Percentiles rank a stretch among this genome's conserved stretches.
phyloP scores from a whole-genome alignment of 2,329 filamentous ascomycete genomes.

The Alternaria gaisen region DNA sequence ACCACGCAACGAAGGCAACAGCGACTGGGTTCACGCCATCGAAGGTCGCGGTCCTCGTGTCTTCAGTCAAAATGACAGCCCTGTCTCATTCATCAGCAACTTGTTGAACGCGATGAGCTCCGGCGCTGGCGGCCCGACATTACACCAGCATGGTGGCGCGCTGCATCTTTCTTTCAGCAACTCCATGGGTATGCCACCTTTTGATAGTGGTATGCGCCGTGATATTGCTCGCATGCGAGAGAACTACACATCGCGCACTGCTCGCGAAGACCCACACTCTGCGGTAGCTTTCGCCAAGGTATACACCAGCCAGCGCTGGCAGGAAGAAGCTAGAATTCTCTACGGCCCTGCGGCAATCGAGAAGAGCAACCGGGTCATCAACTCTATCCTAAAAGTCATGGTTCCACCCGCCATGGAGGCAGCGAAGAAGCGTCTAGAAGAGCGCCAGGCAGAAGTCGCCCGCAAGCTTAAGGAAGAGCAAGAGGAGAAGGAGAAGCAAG shows the following conservation, averaged over 20 bases:
- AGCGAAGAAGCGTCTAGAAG: constrained; percentile 75
- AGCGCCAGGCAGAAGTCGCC: constrained; percentile 77
- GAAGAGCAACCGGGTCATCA: constrained; percentile 72
- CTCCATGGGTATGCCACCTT: constrained; percentile 42
- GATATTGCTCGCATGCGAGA: constrained; percentile 46
- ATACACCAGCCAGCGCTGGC: constrained; percentile 80
- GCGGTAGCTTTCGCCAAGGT: constrained; percentile 78
- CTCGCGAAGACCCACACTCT: constrained; percentile 70
- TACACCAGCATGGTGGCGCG: constrained; percentile 54
- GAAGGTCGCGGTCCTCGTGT: constrained; percentile 58
- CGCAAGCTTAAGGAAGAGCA: constrained; percentile 69
- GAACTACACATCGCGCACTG: constrained; percentile 44
- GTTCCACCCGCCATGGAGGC: constrained; percentile 85
- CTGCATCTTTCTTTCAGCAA: constrained; percentile 63
- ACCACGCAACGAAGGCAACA: constrained; percentile 53
- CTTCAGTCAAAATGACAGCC: constrained; percentile 56
- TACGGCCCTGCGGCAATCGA: constrained; percentile 76
- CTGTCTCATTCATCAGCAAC: constrained; percentile 66
- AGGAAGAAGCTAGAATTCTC: constrained; percentile 87
- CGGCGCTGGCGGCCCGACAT: constrained; percentile 37
- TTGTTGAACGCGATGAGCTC: constrained; percentile 64
- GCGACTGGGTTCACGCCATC: constrained; percentile 63
- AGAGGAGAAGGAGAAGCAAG: constrained; percentile 68
- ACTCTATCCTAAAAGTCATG: constrained; percentile 74
- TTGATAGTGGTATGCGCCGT: constrained; percentile 44